These are phyloP conservation scores for Globisporangium recalcitrans DNA, from an alignment of 352 stramenopile species.

Conservation along the genomic window DNA sequence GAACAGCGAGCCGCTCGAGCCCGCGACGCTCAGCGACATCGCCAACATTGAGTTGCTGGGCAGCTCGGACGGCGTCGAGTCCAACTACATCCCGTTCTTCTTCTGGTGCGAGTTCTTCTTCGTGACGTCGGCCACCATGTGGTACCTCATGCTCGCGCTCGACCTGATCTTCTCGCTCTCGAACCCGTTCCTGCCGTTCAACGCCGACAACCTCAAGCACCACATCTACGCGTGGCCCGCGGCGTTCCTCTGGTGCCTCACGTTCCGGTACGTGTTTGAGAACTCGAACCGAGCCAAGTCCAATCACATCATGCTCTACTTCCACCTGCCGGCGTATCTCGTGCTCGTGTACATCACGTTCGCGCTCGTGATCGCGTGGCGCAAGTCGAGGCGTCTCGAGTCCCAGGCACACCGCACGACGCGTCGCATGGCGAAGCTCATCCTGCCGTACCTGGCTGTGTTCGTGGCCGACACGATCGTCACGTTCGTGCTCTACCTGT, in stretches of 20 bases:
- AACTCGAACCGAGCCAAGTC: conserved; percentile 20
- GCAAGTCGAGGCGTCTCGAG: conserved; percentile 66
- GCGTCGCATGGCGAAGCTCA: conserved; percentile 78
- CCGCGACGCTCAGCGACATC: conserved; percentile 55
- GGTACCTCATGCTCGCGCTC: conserved; percentile 82
- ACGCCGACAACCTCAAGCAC: conserved; percentile 81
- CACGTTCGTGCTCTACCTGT: conserved; percentile 48
- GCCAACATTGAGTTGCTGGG: conserved; percentile 50
- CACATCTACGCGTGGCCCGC: conserved; percentile 76
- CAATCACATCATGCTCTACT: conserved; percentile 58
- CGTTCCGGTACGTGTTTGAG: conserved; percentile 62
- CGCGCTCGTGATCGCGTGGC: conserved; percentile 58
- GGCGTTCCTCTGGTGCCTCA: conserved; percentile 56
- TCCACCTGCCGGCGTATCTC: conserved; percentile 59
- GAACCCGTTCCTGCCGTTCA: conserved; percentile 85
- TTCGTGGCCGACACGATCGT: conserved; percentile 51
- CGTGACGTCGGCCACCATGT: conserved; percentile 67
- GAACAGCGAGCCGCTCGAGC: conserved; percentile 6
- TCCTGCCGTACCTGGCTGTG: conserved; percentile 68
- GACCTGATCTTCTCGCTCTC: conserved; percentile 85
- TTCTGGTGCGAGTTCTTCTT: conserved; percentile 87
- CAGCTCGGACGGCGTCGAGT: conserved; percentile 22
- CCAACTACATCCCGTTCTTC: conserved; percentile 58
- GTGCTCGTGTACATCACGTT: conserved; percentile 63
- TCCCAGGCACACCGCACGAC: conserved; percentile 73